Base-by-base conservation (phyloP, 2,329 filamentous ascomycete genomes). In the Drechslerella coelobrocha region DNA sequence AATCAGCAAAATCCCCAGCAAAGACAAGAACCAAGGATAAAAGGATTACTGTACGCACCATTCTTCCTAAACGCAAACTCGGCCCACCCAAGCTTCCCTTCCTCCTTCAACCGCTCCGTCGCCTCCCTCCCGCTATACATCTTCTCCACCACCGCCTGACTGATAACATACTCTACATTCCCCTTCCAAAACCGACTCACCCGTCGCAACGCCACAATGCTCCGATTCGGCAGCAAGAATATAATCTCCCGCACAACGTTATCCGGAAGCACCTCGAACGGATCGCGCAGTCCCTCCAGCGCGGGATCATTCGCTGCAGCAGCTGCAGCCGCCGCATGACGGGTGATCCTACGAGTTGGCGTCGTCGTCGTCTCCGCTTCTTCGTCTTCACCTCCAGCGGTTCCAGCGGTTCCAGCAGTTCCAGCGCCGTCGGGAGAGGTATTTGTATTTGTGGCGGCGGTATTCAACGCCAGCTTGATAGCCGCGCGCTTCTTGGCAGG, bases 1-100 rank as follows among this genome's bases (percentile, higher is more conserved):
- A 37, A 23, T 27, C 10, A 57, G 21, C 7, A 52, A 7, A 51
- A 24, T 45, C 59, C 37, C 1, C 27, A 43, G 23, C 31, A 48
- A 17, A 27, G 24, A 4, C 43, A 48, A 48, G n/a, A n/a, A 23
- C 2, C n/a, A 17, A 45, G 14, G 12, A 19, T 2, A 4, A 39
- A 29, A 47, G 43, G 27, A 59, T 37, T 3, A 12, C 34, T 14
- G 31, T 23, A 63, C 66, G 23, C 45, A 71, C 66, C 45, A 54
- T 72, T 63, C 60, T 72, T 72, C 45, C 68, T 59, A 31, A 63
- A 72, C 24, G 61, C 59, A 60, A 63, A 55, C 50, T 72, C 60
- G 39, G 68, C 39, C 68, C 68, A 72, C 9, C 68, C 60, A 21
- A 61, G 23, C 39, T 72, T 65, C n/a, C 24, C 68, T 21, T 72